These are phyloP conservation scores for Trametes coccinea DNA, from an alignment of 768 basidiomycete genomes.

Conservation along the genomic window DNA sequence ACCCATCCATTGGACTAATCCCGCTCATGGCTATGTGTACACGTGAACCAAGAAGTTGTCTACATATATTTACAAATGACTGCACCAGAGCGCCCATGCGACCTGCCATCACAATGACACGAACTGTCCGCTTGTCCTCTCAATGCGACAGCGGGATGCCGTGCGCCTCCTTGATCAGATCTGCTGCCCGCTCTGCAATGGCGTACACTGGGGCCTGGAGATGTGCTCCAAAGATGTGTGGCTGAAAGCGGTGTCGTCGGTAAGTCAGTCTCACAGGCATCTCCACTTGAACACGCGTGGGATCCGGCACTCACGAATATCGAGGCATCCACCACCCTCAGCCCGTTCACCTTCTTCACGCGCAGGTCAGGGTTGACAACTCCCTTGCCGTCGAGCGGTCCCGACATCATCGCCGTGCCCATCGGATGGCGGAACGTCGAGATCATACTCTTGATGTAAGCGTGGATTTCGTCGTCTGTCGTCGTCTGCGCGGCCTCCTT, in stretches of 20 bases:
- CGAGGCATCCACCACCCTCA: conserved; percentile 35
- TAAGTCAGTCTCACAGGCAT: neutral
- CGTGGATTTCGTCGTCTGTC: conserved; percentile 22
- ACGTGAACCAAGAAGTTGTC: too few species aligned
- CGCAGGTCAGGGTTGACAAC: conserved; percentile 44
- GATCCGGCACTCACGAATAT: conserved; percentile 15
- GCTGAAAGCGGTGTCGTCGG: conserved; percentile 6
- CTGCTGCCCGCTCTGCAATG: conserved; percentile 29
- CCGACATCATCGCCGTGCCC: conserved; percentile 46
- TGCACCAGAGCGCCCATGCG: too few species aligned
- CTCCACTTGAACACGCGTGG: too few species aligned
- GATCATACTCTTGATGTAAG: conserved; percentile 21
- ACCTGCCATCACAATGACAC: too few species aligned
- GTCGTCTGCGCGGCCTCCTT: neutral
- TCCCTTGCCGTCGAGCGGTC: conserved; percentile 26
- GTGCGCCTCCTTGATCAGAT: conserved; percentile 24
- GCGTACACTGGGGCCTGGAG: conserved; percentile 24
- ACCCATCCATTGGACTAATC: too few species aligned
- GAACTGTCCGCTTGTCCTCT: too few species aligned
- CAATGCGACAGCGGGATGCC: too few species aligned
- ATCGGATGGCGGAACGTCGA: conserved; percentile 28
- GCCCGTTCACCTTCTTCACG: conserved; percentile 45
- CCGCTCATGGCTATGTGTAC: too few species aligned
- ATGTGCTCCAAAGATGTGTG: conserved; percentile 25
- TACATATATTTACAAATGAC: too few species aligned